A percentile compares a stretch with the other conserved stretches of the same genome.
phyloP scores from a whole-genome alignment of 148 eudicot genomes.

The Vaccinium macrocarpon region DNA sequence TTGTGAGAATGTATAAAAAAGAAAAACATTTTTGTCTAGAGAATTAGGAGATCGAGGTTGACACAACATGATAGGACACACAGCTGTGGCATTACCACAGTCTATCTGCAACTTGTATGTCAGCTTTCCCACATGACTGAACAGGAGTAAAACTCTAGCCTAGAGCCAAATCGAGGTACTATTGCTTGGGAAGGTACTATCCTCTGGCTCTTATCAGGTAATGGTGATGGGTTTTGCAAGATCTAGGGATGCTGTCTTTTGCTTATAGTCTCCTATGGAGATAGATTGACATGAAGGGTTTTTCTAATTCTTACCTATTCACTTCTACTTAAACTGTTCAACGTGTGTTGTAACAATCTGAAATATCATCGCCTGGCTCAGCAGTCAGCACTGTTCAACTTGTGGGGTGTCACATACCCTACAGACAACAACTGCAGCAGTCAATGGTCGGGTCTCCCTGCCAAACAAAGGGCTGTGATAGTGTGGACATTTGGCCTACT shows the following conservation, averaged over 20 bases:
- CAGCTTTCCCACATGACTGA: neutral
- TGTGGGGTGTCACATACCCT: constrained; percentile 8
- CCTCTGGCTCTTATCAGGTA: neutral
- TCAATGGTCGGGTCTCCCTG: neutral
- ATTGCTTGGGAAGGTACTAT: neutral
- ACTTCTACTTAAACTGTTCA: neutral
- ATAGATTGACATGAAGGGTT: neutral
- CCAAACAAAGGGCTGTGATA: neutral
- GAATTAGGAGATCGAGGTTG: no score
- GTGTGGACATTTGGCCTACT: neutral
- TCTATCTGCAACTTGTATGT: neutral
- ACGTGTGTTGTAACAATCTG: neutral
- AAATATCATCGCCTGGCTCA: neutral
- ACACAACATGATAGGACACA: no score
- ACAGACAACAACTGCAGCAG: neutral
- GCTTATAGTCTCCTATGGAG: neutral
- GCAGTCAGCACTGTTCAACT: neutral
- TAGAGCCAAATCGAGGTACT: neutral
- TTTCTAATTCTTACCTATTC: neutral
- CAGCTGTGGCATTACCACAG: neutral
- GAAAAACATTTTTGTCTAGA: no score
- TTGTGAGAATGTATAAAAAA: no score
- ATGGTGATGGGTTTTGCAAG: neutral
- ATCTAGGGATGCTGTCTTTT: neutral
- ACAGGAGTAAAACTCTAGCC: neutral